A percentile compares a stretch with the other conserved stretches of the same genome.
These are phyloP conservation scores for Neospora caninum DNA, from an alignment of 169 alveolate species.

Conservation along the genomic window DNA sequence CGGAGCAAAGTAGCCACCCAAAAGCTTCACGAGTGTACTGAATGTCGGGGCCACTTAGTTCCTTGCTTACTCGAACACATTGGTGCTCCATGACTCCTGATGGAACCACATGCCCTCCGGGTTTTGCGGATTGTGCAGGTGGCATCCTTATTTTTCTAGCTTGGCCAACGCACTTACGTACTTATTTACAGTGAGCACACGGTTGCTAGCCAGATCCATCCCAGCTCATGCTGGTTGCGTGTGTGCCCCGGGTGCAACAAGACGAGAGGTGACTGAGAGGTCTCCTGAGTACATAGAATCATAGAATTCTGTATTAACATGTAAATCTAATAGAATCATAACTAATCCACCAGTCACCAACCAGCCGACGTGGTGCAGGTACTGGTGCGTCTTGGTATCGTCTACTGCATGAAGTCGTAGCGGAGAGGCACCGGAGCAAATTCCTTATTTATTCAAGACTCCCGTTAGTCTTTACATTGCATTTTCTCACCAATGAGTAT, in stretches of 20 bases:
- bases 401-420: background rate
- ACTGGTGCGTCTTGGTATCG: background rate
- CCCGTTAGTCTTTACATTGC: background rate
- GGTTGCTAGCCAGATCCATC: background rate
- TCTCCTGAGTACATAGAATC: too few species aligned
- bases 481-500: background rate
- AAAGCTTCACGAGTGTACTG: too few species aligned
- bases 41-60: too few species aligned
- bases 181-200: background rate
- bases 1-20: too few species aligned
- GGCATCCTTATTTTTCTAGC: background rate
- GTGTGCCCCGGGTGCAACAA: too few species aligned
- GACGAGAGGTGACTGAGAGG: too few species aligned
- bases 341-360: too few species aligned
- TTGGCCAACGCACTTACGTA: background rate
- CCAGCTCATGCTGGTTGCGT: too few species aligned
- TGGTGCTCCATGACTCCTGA: conserved; percentile 51
- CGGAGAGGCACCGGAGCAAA: background rate
- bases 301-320: too few species aligned
- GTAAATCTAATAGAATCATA: too few species aligned
- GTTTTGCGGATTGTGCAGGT: background rate
- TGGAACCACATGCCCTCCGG: background rate
- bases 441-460: background rate
- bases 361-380: too few species aligned
- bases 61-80: background rate